phyloP scores from a whole-genome alignment of 2,329 filamentous ascomycete genomes.

The Phialophora tarda region DNA sequence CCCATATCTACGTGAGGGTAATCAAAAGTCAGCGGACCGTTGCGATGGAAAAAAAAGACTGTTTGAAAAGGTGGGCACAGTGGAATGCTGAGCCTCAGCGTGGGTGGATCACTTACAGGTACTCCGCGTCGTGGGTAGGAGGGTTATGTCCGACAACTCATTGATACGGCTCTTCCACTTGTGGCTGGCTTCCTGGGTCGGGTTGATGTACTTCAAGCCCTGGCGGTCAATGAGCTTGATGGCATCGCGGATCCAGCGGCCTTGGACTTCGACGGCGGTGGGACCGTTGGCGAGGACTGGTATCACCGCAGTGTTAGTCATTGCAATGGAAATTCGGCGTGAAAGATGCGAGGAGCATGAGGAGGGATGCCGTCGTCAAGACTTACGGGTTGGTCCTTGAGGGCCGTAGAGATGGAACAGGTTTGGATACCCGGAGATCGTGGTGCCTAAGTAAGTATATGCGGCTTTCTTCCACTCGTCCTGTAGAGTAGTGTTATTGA shows the following conservation, averaged over 20 bases:
- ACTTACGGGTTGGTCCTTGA: conserved; percentile 58
- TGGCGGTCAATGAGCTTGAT: conserved; percentile 59
- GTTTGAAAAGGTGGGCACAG: conserved; percentile 54
- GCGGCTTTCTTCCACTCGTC: conserved; percentile 47
- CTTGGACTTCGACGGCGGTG: conserved; percentile 61
- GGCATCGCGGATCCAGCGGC: conserved; percentile 57
- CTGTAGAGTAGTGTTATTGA: conserved; percentile 46
- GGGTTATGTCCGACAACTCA: conserved; percentile 50
- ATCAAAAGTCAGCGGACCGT: not conserved
- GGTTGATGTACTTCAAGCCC: conserved; percentile 59
- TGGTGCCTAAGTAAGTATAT: conserved; percentile 51
- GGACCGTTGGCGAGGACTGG: conserved; percentile 61
- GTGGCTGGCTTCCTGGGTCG: conserved; percentile 53
- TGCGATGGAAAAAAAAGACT: not conserved
- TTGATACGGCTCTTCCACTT: conserved; percentile 59
- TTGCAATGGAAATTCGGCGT: too few relatives aligned
- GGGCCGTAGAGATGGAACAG: conserved; percentile 59
- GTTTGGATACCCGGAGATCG: conserved; percentile 54
- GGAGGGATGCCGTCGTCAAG: not conserved
- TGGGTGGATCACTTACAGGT: conserved; percentile 41
- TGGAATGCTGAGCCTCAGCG: conserved; percentile 51
- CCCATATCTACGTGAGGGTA: conserved; percentile 56
- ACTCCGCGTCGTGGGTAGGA: conserved; percentile 52
- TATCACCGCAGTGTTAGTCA: not conserved
- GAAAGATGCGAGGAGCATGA: not conserved